Conservation (phyloP, 2,329 filamentous ascomycete species). For the Sclerotinia trifoliorum region DNA sequence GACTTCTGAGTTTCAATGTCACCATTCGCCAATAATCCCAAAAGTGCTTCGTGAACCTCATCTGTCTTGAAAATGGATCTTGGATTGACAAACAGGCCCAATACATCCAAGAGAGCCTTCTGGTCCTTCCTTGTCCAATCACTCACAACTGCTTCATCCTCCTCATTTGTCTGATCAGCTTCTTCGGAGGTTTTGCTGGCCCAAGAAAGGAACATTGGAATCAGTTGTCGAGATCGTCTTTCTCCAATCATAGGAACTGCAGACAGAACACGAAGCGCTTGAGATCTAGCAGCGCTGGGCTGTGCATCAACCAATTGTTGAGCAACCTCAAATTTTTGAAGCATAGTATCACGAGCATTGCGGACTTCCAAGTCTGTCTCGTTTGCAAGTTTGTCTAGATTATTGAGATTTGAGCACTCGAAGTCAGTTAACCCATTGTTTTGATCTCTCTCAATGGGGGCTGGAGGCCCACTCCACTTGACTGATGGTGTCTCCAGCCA, state of each 20-base stretch:
- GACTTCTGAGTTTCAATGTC: conserved; percentile 86
- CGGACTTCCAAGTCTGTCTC: conserved; percentile 53
- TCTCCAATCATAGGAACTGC: conserved; percentile 76
- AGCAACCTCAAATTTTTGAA: conserved; percentile 61
- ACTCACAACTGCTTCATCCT: conserved; percentile 41
- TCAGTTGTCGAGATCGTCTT: conserved; percentile 77
- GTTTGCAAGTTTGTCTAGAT: conserved; percentile 53
- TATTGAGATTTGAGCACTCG: conserved; percentile 74
- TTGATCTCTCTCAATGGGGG: conserved; percentile 41
- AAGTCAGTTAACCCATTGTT: conserved; percentile 65
- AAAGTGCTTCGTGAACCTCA: conserved; percentile 72
- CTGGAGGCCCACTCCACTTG: conserved; percentile 50
- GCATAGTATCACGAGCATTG: conserved; percentile 57
- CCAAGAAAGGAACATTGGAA: conserved; percentile 85
- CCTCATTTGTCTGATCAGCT: conserved; percentile 33
- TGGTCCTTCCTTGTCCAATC: conserved; percentile 77
- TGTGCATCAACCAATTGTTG: conserved; percentile 55
- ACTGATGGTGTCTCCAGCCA: conserved; percentile 68
- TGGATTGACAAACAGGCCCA: conserved; percentile 84
- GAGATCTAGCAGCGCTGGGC: conserved; percentile 62
- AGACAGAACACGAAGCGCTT: conserved; percentile 76
- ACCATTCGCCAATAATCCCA: conserved; percentile 79
- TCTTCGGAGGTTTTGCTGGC: conserved; percentile 50
- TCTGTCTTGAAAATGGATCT: conserved; percentile 75
- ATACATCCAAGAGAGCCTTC: conserved; percentile 76